Base-by-base conservation (phyloP, 306 rosid species). In the Benincasa hispida region DNA sequence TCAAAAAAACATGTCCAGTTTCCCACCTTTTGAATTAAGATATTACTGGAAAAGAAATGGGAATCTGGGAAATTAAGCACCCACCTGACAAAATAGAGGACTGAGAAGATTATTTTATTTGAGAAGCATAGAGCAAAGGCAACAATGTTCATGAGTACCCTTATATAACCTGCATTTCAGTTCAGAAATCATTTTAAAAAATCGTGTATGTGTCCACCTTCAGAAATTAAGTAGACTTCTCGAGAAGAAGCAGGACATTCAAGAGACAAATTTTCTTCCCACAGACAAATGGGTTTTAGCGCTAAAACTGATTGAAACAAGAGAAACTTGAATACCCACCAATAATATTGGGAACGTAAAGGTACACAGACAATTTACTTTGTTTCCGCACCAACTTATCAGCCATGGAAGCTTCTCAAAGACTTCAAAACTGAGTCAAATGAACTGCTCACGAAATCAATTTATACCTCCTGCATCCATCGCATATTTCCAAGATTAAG, bases 11-110 rank as follows among this genome's bases (percentile, higher is more conserved):
- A 25, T 35, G 8, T 37, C 41, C 60, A 50, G 8, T 50, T 72
- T 5, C 27, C 18, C 18, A 24, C 8, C 10, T 9, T 30, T 25
- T 17, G 45, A 14, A 72, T 48, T 8, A 72, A 72, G 17, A 53
- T 22, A 35, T 54, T 54, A 37, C 24, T 55, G 35, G 32, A 75
- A 76, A 58, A 41, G 32, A 76, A 59, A 56, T 19, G 37, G 19
- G 3, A 11, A 76, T n/a, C 19, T 47, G 42, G 37, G 41, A 45
- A 76, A 41, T 75, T 67, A 67, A 79, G 65, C 73, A 65, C 87
- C 72, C 81, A 94, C 98, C 98, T 94, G 82, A 90, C 56, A 77
- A 94, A 89, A 74, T 94, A 94, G 48, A 94, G 93, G 76, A 87
- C 30, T 13, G 94, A 85, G 88, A 94, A 94, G 66, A 90, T 48